Percentiles rank a stretch among this genome's conserved stretches.
phyloP scores from a whole-genome alignment of 176 grass and related monocot genomes.

The Musa troglodytarum region DNA sequence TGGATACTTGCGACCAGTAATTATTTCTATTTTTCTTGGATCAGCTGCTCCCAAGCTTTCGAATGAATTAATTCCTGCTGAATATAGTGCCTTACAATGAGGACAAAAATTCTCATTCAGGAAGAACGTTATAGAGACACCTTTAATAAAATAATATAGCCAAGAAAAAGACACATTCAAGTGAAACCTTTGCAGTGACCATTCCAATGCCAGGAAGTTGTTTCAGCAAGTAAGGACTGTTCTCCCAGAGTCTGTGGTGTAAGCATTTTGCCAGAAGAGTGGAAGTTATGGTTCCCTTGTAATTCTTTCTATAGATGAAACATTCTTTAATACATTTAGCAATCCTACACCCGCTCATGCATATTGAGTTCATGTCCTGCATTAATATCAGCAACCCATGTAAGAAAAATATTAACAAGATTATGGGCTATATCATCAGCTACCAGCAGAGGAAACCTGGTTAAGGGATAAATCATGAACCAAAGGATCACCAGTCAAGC shows the following conservation, averaged over 20 bases:
- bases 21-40: slow-evolving; percentile 83
- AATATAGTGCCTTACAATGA: slow-evolving; percentile 50
- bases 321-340: slow-evolving; percentile 95
- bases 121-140: slow-evolving; percentile 4
- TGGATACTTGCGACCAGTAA: slow-evolving; percentile 81
- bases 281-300: slow-evolving; percentile 62
- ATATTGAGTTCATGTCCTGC: slow-evolving; percentile 79
- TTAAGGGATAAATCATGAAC: slow-evolving; percentile 80
- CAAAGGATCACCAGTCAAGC: slow-evolving; percentile 72
- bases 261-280: slow-evolving; percentile 78
- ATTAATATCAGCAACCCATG: background rate
- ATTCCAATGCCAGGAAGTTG: slow-evolving; percentile 93
- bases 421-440: background rate
- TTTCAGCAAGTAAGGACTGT: slow-evolving; percentile 70
- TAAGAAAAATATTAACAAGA: background rate
- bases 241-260: slow-evolving; percentile 86
- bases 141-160: slow-evolving; percentile 11
- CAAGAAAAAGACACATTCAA: slow-evolving; percentile 17
- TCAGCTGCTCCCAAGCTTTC: slow-evolving; percentile 60
- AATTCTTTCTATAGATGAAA: slow-evolving; percentile 78
- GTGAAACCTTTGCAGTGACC: slow-evolving; percentile 80
- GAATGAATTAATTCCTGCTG: slow-evolving; percentile 64
- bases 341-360: slow-evolving; percentile 75
- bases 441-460: slow-evolving; percentile 46
- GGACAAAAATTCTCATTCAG: slow-evolving; percentile 16